These are phyloP conservation scores for Saccharomyces hybrid DNA, from an alignment of 1,139 yeast genomes.

Conservation along the genomic window DNA sequence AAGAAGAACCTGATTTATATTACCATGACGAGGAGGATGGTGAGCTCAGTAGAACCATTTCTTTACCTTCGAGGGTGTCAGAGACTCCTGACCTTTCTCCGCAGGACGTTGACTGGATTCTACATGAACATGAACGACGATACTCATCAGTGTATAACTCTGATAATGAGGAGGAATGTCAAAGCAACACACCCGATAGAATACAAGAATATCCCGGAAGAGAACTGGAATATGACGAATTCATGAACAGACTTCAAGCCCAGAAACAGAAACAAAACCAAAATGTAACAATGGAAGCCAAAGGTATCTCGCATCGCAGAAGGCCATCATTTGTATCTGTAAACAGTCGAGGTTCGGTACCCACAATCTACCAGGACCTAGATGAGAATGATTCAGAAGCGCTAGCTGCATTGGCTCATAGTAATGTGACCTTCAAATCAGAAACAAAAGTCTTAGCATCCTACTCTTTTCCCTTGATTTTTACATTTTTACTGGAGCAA, in stretches of 20 bases:
- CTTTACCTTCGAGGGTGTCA: constrained; percentile 58
- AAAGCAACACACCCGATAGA: not conserved
- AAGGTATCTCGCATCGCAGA: constrained; percentile 18
- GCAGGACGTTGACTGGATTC: constrained; percentile 50
- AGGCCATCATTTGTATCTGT: constrained; percentile 26
- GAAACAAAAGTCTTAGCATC: constrained; percentile 46
- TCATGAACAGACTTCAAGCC: constrained; percentile 34
- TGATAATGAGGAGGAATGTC: constrained; percentile 16
- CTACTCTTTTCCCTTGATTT: constrained; percentile 55
- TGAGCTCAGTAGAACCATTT: constrained; percentile 36
- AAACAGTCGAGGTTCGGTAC: constrained; percentile 30
- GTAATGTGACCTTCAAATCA: constrained; percentile 39
- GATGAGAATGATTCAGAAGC: constrained; percentile 33
- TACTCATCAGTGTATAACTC: constrained; percentile 36
- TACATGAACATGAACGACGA: constrained; percentile 61
- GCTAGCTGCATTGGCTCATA: constrained; percentile 39
- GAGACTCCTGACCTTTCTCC: constrained; percentile 42
- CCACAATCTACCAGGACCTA: constrained; percentile 30
- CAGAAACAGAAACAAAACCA: constrained; percentile 24
- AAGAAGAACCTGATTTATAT: constrained; percentile 36
- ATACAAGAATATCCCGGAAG: constrained; percentile 6
- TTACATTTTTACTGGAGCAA: constrained; percentile 66
- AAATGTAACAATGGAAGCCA: not conserved
- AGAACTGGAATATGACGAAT: constrained; percentile 34
- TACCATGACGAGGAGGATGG: constrained; percentile 41